Evolutionary conservation across 2,329 filamentous ascomycete genomes (phyloP).

Genomic region (Colletotrichum gigasporum): DNA sequence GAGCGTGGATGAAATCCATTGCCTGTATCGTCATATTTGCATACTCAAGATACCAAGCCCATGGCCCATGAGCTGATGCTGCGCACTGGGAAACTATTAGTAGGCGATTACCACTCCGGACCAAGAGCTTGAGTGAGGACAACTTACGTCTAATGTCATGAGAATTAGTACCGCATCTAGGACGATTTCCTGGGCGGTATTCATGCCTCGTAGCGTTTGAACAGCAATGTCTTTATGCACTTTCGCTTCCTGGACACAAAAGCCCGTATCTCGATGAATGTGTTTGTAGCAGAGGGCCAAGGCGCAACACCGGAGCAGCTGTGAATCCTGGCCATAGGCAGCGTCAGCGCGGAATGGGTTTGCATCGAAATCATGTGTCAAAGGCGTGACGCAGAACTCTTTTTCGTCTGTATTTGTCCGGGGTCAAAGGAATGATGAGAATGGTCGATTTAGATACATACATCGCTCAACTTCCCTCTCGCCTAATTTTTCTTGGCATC

Average conservation of each 20-base stretch:
- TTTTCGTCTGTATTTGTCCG: slow-evolving; percentile 41
- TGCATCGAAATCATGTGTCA: slow-evolving; percentile 41
- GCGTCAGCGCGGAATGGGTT: slow-evolving; percentile 44
- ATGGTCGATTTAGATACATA: too few relatives aligned
- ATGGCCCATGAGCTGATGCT: slow-evolving; percentile 43
- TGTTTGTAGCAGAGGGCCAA: slow-evolving; percentile 42
- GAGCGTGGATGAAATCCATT: slow-evolving; percentile 28
- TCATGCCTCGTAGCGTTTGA: slow-evolving; percentile 35
- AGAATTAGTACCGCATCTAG: slow-evolving; percentile 43
- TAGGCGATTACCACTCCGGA: background rate
- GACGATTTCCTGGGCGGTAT: slow-evolving; percentile 29
- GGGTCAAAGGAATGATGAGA: too few relatives aligned
- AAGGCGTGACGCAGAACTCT: slow-evolving; percentile 44
- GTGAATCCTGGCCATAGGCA: slow-evolving; percentile 35
- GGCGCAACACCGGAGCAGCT: slow-evolving; percentile 43
- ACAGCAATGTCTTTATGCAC: slow-evolving; percentile 36
- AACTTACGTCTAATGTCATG: slow-evolving; percentile 43
- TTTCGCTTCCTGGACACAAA: slow-evolving; percentile 34
- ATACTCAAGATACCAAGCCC: slow-evolving; percentile 38
- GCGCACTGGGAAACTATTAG: slow-evolving; percentile 39
- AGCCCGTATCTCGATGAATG: slow-evolving; percentile 38
- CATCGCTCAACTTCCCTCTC: too few relatives aligned
- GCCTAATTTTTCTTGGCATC: too few relatives aligned
- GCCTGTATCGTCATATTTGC: slow-evolving; percentile 38
- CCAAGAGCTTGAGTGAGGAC: background rate